phyloP scores from a whole-genome alignment of 2,329 filamentous ascomycete species.

The Colletotrichum echinochloae region DNA sequence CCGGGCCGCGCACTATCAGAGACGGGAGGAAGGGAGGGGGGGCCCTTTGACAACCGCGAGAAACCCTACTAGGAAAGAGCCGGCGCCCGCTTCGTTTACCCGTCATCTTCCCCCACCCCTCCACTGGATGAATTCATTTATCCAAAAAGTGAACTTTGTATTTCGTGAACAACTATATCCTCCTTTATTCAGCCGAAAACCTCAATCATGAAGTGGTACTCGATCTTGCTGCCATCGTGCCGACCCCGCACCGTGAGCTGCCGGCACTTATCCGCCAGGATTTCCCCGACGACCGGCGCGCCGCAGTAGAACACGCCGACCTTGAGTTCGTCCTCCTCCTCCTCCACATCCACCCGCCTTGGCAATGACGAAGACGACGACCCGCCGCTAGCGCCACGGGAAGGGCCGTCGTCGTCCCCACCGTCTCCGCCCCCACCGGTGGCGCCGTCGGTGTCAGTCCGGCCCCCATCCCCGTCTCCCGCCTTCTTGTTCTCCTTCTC shows the following conservation, averaged over 20 bases:
- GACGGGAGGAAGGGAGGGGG: not conserved
- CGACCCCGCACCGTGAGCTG: conserved; percentile 62
- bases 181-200: too few species aligned
- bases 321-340: conserved; percentile 54
- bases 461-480: not conserved
- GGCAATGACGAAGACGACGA: not conserved
- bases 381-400: not conserved
- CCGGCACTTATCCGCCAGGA: conserved; percentile 65
- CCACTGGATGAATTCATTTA: not conserved
- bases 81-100: not conserved
- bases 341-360: conserved; percentile 27
- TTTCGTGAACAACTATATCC: too few species aligned
- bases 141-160: too few species aligned
- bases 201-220: conserved; percentile 70
- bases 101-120: too few species aligned
- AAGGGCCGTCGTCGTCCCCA: not conserved
- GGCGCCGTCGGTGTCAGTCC: not conserved
- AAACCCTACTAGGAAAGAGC: not conserved
- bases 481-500: not conserved
- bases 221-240: conserved; percentile 63
- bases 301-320: conserved; percentile 70
- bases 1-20: not conserved
- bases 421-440: not conserved
- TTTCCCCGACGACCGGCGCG: conserved; percentile 65
- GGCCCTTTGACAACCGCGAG: not conserved